Percentiles rank a stretch among this genome's conserved stretches.
These are phyloP conservation scores for Physaria fendleri DNA, from an alignment of 345 rosid genomes.

Conservation along the genomic window DNA sequence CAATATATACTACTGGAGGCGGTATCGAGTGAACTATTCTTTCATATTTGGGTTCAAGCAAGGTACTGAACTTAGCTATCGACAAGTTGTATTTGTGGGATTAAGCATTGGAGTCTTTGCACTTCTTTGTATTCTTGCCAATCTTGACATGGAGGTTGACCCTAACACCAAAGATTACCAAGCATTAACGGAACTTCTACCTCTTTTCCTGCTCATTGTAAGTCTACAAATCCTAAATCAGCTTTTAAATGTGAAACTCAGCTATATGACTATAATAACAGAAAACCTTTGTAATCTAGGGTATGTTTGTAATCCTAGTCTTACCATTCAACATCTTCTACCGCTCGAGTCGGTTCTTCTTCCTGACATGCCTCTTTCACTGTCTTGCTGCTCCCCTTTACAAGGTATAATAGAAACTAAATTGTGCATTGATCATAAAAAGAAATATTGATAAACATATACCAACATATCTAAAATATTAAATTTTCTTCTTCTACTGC, in stretches of 20 bases:
- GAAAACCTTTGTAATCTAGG: slow-evolving; percentile 2
- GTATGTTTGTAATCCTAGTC: slow-evolving; percentile 16
- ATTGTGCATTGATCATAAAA: not conserved
- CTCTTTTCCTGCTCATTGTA: slow-evolving; percentile 36
- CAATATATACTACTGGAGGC: slow-evolving; percentile 44
- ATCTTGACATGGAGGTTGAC: slow-evolving; percentile 53
- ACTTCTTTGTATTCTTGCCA: slow-evolving; percentile 35
- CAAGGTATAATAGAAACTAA: slow-evolving; percentile 21
- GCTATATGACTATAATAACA: not conserved
- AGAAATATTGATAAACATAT: not conserved
- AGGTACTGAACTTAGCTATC: slow-evolving; percentile 42
- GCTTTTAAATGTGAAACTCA: not conserved
- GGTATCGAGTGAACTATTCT: slow-evolving; percentile 40
- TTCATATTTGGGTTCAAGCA: slow-evolving; percentile 49
- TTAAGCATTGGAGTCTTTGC: slow-evolving; percentile 39
- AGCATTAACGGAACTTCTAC: slow-evolving; percentile 44
- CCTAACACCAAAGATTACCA: slow-evolving; percentile 38
- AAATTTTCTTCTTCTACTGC: not conserved
- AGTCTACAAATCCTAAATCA: not conserved
- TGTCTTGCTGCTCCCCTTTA: slow-evolving; percentile 30
- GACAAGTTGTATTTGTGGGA: slow-evolving; percentile 37
- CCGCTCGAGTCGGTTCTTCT: slow-evolving; percentile 32
- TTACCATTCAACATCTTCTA: slow-evolving; percentile 31
- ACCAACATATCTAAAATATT: not conserved
- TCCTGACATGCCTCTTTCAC: slow-evolving; percentile 32